Percentiles rank a stretch among this genome's conserved stretches.
Evolutionary conservation across 208 protist species (phyloP).

Genomic region (Vickermania ingenoplastis): DNA sequence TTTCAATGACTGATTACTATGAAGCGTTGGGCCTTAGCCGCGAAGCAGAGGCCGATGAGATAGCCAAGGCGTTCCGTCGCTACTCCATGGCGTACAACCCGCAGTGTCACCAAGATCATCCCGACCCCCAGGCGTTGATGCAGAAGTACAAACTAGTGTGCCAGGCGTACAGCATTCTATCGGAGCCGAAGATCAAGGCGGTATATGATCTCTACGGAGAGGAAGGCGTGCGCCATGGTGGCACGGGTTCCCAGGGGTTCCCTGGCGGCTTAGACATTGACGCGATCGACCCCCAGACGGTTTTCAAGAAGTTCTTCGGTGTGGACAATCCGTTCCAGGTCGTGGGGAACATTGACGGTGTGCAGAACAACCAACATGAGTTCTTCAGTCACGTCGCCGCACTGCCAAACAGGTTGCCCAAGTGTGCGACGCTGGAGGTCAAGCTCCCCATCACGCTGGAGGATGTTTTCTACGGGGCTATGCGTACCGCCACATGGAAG

Average conservation of each 20-base stretch:
- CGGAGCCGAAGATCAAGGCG: constrained; percentile 72
- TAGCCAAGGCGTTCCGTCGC: constrained; percentile 82
- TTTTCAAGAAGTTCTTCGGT: constrained; percentile 85
- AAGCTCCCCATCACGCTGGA: constrained; percentile 60
- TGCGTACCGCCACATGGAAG: constrained; percentile 56
- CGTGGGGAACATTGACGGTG: constrained; percentile 49
- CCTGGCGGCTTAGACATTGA: constrained; percentile 74
- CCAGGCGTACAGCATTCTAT: constrained; percentile 86
- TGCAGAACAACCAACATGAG: constrained; percentile 71
- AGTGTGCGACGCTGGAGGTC: constrained; percentile 48
- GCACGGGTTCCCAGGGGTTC: constrained; percentile 65
- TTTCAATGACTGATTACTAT: constrained; percentile 78
- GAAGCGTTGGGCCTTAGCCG: constrained; percentile 72
- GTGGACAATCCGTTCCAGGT: constrained; percentile 86
- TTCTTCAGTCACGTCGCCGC: constrained; percentile 64
- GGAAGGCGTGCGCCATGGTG: constrained; percentile 84
- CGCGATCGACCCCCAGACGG: constrained; percentile 56
- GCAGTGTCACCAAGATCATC: constrained; percentile 62
- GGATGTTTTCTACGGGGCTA: constrained; percentile 80
- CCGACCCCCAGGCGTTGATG: constrained; percentile 44
- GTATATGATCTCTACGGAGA: constrained; percentile 89
- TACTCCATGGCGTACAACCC: constrained; percentile 86
- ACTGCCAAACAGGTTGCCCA: constrained; percentile 39
- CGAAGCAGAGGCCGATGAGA: constrained; percentile 73
- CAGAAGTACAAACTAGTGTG: constrained; percentile 70